A percentile compares a stretch with the other conserved stretches of the same genome.
These are phyloP conservation scores for Acer negundo DNA, from an alignment of 345 rosid species.

Conservation along the genomic window DNA sequence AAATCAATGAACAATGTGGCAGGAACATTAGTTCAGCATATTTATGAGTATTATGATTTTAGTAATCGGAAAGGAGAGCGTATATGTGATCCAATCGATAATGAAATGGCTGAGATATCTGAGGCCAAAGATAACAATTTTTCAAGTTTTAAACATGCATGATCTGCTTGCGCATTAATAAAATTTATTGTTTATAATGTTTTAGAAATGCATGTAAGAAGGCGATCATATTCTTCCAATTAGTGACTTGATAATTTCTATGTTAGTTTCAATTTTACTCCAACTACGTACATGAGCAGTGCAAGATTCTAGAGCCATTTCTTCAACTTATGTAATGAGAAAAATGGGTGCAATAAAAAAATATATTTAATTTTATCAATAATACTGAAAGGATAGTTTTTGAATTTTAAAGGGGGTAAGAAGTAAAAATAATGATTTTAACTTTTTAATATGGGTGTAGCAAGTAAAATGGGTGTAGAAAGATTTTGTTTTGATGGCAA, in stretches of 20 bases:
- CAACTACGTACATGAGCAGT: background rate
- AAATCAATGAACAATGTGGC: constrained; percentile 11
- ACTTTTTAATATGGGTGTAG: too few species aligned
- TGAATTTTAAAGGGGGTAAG: too few species aligned
- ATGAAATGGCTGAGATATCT: constrained; percentile 18
- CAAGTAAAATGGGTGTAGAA: too few species aligned
- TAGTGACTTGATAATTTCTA: background rate
- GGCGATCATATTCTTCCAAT: too few species aligned
- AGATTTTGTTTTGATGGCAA: too few species aligned
- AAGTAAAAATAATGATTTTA: too few species aligned
- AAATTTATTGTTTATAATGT: background rate
- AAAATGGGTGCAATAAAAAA: too few species aligned
- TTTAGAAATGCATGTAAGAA: background rate
- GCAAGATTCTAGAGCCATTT: background rate
- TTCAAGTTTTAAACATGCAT: constrained; percentile 33
- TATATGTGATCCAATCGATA: constrained; percentile 9
- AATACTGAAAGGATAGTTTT: too few species aligned
- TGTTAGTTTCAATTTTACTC: constrained; percentile 4
- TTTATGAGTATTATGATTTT: constrained; percentile 25
- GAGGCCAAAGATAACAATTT: constrained; percentile 18
- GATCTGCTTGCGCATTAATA: too few species aligned
- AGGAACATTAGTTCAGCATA: constrained; percentile 16
- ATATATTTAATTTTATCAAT: too few species aligned
- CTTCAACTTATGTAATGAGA: background rate
- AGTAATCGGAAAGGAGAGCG: constrained; percentile 9